Evolutionary conservation across 768 basidiomycete genomes (phyloP).

Genomic region (Peribolospora kevripleyi): DNA sequence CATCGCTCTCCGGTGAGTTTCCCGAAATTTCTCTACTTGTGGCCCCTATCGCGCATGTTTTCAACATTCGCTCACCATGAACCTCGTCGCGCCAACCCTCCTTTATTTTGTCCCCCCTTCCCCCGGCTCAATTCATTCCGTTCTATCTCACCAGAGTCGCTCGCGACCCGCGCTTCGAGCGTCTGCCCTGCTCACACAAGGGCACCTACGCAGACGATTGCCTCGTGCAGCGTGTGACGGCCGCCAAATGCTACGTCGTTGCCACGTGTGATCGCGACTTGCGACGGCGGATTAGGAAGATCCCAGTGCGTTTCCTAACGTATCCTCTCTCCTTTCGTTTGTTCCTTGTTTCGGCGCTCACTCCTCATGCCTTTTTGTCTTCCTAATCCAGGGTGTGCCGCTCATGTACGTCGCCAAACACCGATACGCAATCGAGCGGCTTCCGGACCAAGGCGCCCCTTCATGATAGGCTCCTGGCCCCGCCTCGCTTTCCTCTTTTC

Average conservation of each 20-base stretch:
- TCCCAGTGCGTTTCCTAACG: constrained; percentile 19
- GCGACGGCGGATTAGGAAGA: constrained; percentile 65
- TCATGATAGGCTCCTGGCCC: neutral
- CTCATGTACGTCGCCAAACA: constrained; percentile 90
- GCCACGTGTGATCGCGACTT: constrained; percentile 95
- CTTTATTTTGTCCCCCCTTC: constrained; percentile 5
- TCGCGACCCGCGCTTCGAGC: constrained; percentile 88
- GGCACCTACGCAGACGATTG: constrained; percentile 99
- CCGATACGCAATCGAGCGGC: constrained; percentile 76
- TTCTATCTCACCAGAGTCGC: constrained; percentile 39
- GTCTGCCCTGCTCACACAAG: constrained; percentile 66
- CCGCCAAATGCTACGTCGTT: constrained; percentile 88
- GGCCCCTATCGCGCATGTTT: neutral
- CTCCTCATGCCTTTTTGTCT: neutral
- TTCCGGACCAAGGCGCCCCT: constrained; percentile 86
- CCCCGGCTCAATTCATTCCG: neutral
- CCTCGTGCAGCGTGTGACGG: constrained; percentile 77
- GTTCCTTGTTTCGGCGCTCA: neutral
- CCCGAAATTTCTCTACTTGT: neutral
- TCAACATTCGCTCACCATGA: neutral
- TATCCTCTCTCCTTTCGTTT: neutral
- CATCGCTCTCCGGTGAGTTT: constrained; percentile 61
- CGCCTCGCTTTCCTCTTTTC: too few species aligned
- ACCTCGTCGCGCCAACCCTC: neutral
- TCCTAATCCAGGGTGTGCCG: constrained; percentile 53